Evolutionary conservation across 164 flowering plant genomes (phyloP), one percentile per base, ranked within the genome.

Genomic region (Brasenia schreberi): DNA sequence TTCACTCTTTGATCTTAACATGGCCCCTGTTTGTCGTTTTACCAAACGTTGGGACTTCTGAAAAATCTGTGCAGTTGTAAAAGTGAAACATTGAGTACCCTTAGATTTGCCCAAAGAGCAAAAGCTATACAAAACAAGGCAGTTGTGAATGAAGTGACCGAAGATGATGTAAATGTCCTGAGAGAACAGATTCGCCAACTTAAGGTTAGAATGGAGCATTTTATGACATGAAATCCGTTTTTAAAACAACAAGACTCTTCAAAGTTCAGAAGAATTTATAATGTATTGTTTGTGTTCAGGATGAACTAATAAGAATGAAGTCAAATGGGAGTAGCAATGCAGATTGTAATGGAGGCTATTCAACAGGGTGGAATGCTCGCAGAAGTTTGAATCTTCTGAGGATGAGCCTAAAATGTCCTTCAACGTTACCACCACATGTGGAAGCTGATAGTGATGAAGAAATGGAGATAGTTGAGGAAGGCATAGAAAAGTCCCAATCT

Each of bases 21-120:
- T 49, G 16, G 10, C 3, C 16, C 56, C 56, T 49, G 56, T 9
- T 49, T 1, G 14, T 49, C 16, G 56, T 49, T 49, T 49, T 49
- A 9, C 56, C 10, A 14, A 9, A 9, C 5, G 56, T 9, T 9
- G 56, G 16, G 9, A 49, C 10, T 14, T 49, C 12, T 9, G 56
- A 14, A 9, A 49, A 33, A 33, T 33, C 16, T 18, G 23, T 81
- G 82, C 90, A 95, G 99, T 71, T 89, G 96, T 70, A 92, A 80
- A 78, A 95, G 88, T 74, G 99, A 95, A 72, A 90, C 96, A 39
- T 79, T 86, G 42, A 90, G 99, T 75, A 95, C 99, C 2, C 69
- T 95, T 73, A 80, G 99, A 72, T 95, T 95, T 77, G 99, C 99
- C 58, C 99, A 95, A 73, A 92, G 97, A 65, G 97, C 96, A 19